phyloP scores from a whole-genome alignment of 2,329 filamentous ascomycete genomes.

The Fusarium foetens region DNA sequence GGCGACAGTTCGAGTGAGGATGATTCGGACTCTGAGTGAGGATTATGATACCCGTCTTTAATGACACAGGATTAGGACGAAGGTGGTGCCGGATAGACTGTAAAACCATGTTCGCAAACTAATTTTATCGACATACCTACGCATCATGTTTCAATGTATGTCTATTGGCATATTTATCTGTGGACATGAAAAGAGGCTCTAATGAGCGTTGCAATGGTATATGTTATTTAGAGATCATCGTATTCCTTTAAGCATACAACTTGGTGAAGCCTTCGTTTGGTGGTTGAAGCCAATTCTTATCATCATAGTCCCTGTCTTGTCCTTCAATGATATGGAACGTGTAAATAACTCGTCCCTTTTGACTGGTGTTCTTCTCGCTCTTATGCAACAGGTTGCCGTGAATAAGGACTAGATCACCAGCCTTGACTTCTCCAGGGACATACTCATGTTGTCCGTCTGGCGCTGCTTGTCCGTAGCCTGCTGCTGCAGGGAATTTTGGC shows the following conservation, averaged over 20 bases:
- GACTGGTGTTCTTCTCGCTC: slow-evolving; percentile 90
- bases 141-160: slow-evolving; percentile 22
- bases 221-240: neutral
- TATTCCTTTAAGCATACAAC: slow-evolving; percentile 56
- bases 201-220: slow-evolving; percentile 3
- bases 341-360: slow-evolving; percentile 91
- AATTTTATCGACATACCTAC: slow-evolving; percentile 40
- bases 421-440: slow-evolving; percentile 86
- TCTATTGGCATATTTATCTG: slow-evolving; percentile 19
- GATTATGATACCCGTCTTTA: slow-evolving; percentile 23
- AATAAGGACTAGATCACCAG: slow-evolving; percentile 89
- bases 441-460: slow-evolving; percentile 62
- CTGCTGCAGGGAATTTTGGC: slow-evolving; percentile 67
- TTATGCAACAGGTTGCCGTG: slow-evolving; percentile 97
- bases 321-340: slow-evolving; percentile 98
- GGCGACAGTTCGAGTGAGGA: slow-evolving; percentile 44
- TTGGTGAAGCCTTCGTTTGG: slow-evolving; percentile 81
- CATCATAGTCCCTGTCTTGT: slow-evolving; percentile 77
- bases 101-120: slow-evolving; percentile 33
- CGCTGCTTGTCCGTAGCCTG: slow-evolving; percentile 58
- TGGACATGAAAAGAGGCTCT: slow-evolving; percentile 3
- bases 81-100: slow-evolving; percentile 39
- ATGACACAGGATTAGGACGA: slow-evolving; percentile 13
- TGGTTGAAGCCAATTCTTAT: slow-evolving; percentile 92
- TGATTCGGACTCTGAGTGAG: slow-evolving; percentile 39